A percentile compares a stretch with the other conserved stretches of the same genome.
Conservation (phyloP, 345 rosid species). For the Eucalyptus lansdowneana region DNA sequence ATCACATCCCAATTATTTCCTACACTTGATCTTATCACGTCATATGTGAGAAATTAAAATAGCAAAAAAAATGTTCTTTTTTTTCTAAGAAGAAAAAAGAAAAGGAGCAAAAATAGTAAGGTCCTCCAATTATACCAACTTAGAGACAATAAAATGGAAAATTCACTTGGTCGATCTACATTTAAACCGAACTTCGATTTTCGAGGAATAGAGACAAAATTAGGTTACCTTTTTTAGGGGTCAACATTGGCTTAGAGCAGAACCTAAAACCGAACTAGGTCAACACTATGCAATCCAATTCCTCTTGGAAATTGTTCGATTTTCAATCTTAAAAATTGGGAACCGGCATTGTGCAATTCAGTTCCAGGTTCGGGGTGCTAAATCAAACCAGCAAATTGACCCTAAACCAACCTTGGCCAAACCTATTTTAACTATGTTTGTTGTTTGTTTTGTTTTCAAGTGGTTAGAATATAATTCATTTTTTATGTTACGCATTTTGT, state of each 20-base stretch:
- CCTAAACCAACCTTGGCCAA: background rate
- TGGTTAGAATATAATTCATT: no score
- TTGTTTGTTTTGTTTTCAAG: background rate
- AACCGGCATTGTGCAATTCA: fast-evolving
- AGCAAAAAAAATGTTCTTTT: no score
- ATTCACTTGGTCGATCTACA: background rate
- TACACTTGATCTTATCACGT: background rate
- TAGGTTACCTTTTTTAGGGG: background rate
- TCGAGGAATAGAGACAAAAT: background rate
- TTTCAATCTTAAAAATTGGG: background rate
- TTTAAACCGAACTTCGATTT: background rate
- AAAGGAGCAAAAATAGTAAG: background rate
- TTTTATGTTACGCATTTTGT: no score
- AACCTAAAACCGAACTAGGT: background rate
- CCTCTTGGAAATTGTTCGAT: no score
- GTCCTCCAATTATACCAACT: background rate
- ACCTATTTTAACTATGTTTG: background rate
- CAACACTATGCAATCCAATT: no score
- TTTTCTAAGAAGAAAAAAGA: no score
- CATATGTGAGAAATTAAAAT: background rate
- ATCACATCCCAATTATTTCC: background rate
- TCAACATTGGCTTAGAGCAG: no score
- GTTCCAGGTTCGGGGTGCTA: background rate
- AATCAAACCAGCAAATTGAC: no score
- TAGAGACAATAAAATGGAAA: background rate